Evolutionary conservation across 345 rosid genomes (phyloP), one percentile per base, ranked within the genome.

Genomic region (Boechera divaricarpa): DNA sequence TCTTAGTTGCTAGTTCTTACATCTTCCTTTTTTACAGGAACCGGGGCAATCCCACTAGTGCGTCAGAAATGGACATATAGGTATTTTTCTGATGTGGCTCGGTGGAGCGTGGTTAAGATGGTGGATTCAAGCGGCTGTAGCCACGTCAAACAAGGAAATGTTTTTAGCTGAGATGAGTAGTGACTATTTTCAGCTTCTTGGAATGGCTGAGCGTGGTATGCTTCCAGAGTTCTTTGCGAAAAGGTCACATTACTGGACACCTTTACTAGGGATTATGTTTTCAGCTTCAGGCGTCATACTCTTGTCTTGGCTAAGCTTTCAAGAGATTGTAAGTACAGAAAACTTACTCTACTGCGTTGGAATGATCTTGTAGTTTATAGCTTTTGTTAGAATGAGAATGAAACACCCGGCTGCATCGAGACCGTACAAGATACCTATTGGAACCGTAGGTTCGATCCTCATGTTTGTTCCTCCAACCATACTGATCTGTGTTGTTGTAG

Each of bases 111-210:
- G 96, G 96, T 81, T 90, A 79, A 72, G 86, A 77, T 86, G 83
- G 87, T 90, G 96, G 96, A 78, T 90, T 74, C 96, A 88, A 78
- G 91, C 78, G 1, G 96, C 93, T 67, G 89, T 93, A 5, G 91
- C 93, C 9, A 70, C 84, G 65, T 86, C 93, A 54, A 90, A 90
- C 77, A 85, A 87, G 89, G 93, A 90, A 45, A 88, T 88, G 91
- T 88, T 88, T 79, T 58, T 88, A 38, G 91, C 91, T 0, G 91
- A 90, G 80, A 90, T 90, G 93, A 90, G 96, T 80, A 88, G 91
- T 1, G 93, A 90, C 76, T 87, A 93, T n/a, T 90, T 90, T 67
- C 96, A 90, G 51, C 91, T 90, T 69, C 77, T 90, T 13, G 96
- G 93, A 8, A 90, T 90, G 93, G 93, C 93, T 4, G 93, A 90